Evolutionary conservation across 169 alveolate genomes (phyloP), one percentile per base, ranked within the genome.

Genomic region (Plasmodium chabaudi): DNA sequence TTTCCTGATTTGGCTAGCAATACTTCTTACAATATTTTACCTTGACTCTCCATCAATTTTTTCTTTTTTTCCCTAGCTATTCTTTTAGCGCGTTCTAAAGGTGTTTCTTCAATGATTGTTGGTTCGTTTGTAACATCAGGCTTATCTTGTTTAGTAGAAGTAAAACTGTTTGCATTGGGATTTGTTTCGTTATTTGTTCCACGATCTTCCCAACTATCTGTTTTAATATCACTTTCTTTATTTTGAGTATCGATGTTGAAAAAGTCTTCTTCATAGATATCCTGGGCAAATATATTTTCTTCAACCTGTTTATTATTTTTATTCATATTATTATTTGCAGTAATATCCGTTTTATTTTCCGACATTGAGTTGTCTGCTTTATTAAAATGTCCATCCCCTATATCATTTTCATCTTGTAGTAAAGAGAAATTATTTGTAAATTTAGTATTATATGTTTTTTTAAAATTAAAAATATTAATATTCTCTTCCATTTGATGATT

Each of bases 51-150:
- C 75, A 77, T 47, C 9, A 77, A 47, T 15, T 77, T 63, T 17
- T 77, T 51, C 39, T 64, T 61, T 59, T 77, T 77, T 55, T 77
- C 88, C 23, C 88, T 67, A 23, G 88, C 88, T 15, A 77, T 77
- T 44, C 88, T 51, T 42, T 77, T 77, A 19, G 88, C 88, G 13
- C 68, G 49, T 39, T 77, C 88, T 4, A 77, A 69, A 21, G 88
- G 88, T 21, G 88, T 77, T 69, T 77, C 88, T 55, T 77, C 77
- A 60, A 34, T 46, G 1, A 0, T 34, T 4, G 42, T 34, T 12
- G 53, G 55, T 6, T 10, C 21, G 34, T 12, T 59, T 7, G 44
- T 44, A 27, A 0, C 39, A 10, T 17, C 5, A 13, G 75, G 9
- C n/a, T n/a, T n/a, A n/a, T 51, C 59, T 12, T 12, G 23, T 13